A percentile compares a stretch with the other conserved stretches of the same genome.
Conservation (phyloP, 441 rosid species). For the Viola pubescens region DNA sequence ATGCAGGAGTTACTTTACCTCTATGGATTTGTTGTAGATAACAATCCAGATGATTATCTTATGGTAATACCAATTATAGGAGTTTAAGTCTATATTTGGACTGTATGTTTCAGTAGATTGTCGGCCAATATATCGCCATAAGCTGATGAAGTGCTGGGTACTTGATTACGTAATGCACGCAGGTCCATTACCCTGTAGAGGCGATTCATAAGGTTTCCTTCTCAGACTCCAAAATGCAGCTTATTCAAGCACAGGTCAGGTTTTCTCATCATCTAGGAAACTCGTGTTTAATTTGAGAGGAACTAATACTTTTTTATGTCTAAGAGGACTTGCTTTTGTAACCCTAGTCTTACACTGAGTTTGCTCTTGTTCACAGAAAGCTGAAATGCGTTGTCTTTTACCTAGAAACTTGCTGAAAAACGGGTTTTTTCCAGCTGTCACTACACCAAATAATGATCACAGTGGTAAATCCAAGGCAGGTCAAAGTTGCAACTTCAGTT, state of each 20-base stretch:
- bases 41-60: slow-evolving; percentile 82
- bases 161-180: slow-evolving; percentile 17
- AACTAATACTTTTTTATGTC: too few species aligned
- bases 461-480: slow-evolving; percentile 20
- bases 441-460: slow-evolving; percentile 28
- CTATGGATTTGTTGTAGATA: slow-evolving; percentile 74
- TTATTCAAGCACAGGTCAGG: slow-evolving; percentile 80
- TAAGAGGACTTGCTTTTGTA: too few species aligned
- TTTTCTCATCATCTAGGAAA: background rate
- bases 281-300: background rate
- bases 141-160: slow-evolving; percentile 4
- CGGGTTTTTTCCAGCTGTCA: slow-evolving; percentile 47
- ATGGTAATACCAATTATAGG: slow-evolving; percentile 43
- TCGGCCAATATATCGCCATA: background rate
- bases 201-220: slow-evolving; percentile 55
- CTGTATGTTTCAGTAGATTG: background rate
- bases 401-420: slow-evolving; percentile 53
- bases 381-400: slow-evolving; percentile 75
- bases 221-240: slow-evolving; percentile 70
- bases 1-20: slow-evolving; percentile 82
- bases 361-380: slow-evolving; percentile 43
- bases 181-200: slow-evolving; percentile 88
- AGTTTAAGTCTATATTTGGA: slow-evolving; percentile 3
- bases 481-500: slow-evolving; percentile 50
- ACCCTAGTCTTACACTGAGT: background rate